phyloP scores from a whole-genome alignment of 2,329 filamentous ascomycete species.

The Diaporthe nobilis region DNA sequence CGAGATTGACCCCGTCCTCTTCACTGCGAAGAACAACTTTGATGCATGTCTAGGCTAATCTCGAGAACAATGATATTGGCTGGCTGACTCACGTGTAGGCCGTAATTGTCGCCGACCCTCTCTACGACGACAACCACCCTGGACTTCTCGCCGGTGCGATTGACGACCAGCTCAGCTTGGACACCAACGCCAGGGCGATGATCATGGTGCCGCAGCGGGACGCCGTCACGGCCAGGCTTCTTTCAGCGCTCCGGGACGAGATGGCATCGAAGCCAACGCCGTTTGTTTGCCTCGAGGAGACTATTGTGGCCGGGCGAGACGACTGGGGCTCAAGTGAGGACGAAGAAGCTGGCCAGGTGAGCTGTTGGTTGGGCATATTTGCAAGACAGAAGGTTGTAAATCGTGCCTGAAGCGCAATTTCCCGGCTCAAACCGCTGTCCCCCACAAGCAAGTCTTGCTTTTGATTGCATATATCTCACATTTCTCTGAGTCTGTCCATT shows the following conservation, averaged over 20 bases:
- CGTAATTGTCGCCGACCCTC: conserved; percentile 86
- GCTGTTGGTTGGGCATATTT: conserved; percentile 80
- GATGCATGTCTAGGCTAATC: conserved; percentile 54
- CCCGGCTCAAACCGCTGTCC: not conserved
- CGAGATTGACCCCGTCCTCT: conserved; percentile 60
- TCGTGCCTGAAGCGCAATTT: not conserved
- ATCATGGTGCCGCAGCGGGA: conserved; percentile 87
- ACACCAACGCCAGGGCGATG: conserved; percentile 74
- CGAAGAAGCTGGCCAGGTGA: conserved; percentile 57
- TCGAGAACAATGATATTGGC: conserved; percentile 33
- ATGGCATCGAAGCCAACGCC: conserved; percentile 68
- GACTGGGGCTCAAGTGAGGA: conserved; percentile 77
- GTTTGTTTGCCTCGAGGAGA: conserved; percentile 70
- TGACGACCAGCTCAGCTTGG: conserved; percentile 72
- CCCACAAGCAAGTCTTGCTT: not conserved
- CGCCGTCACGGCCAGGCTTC: conserved; percentile 73
- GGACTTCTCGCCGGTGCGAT: conserved; percentile 80
- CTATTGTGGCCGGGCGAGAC: conserved; percentile 76
- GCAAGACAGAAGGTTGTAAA: conserved; percentile 44
- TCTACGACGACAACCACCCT: conserved; percentile 91
- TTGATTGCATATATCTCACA: not conserved
- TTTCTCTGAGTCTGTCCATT: not conserved
- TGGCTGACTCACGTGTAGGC: conserved; percentile 61
- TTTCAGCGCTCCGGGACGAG: conserved; percentile 71
- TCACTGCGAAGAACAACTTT: conserved; percentile 65